phyloP scores from a whole-genome alignment of 2,329 filamentous ascomycete species.

The Scedosporium aurantiacum region DNA sequence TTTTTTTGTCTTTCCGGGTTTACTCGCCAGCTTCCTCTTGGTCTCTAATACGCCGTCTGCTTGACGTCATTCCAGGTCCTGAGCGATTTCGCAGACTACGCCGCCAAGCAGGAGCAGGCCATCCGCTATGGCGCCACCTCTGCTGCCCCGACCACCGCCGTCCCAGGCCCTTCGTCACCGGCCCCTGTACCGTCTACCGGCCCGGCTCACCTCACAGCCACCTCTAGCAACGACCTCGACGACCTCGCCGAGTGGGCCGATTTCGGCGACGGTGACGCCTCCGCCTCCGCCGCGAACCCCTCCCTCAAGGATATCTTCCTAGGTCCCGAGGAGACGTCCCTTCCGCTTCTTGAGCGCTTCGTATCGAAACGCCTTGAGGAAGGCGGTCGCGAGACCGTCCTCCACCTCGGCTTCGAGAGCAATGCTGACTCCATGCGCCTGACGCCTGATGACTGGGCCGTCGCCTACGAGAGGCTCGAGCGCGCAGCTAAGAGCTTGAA shows the following conservation, averaged over 20 bases:
- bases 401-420: constrained; percentile 87
- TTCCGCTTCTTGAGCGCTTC: constrained; percentile 52
- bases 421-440: constrained; percentile 78
- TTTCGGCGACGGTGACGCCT: constrained; percentile 48
- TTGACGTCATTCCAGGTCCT: constrained; percentile 44
- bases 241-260: constrained; percentile 78
- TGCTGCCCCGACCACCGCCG: constrained; percentile 16
- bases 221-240: constrained; percentile 62
- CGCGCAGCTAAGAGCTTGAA: constrained; percentile 52
- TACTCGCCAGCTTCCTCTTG: not conserved
- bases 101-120: constrained; percentile 76
- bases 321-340: constrained; percentile 45
- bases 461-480: constrained; percentile 54
- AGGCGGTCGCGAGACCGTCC: constrained; percentile 78
- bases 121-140: constrained; percentile 38
- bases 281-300: constrained; percentile 51
- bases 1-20: not conserved
- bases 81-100: constrained; percentile 95
- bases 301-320: constrained; percentile 70
- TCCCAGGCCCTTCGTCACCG: constrained; percentile 13
- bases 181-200: constrained; percentile 10
- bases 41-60: not conserved
- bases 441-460: constrained; percentile 61
- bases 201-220: constrained; percentile 14
- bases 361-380: constrained; percentile 63